Base-by-base conservation (phyloP, 2,329 filamentous ascomycete species). In the Fusarium sublunatum region DNA sequence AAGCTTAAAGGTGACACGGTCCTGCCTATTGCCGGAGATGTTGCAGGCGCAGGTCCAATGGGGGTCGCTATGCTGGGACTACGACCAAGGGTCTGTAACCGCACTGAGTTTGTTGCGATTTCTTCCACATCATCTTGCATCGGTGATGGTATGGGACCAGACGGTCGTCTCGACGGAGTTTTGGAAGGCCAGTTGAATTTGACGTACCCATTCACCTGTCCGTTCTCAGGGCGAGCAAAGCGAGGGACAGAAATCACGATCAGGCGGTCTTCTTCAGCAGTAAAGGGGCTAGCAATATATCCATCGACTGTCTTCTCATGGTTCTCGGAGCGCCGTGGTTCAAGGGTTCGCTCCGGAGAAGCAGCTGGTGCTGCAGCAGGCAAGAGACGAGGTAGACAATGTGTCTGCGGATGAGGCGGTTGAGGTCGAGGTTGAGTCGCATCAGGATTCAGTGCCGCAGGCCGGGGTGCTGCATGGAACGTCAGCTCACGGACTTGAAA, bases 201-300 rank as follows among this genome's bases (percentile, higher is more conserved):
- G 53, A 78, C 71, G 57, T 78, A 78, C 3, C 75, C 74, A 44
- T 78, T 77, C 29, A 78, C 74, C 39, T 69, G 69, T 13, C 76
- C 76, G 36, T 74, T 72, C 3, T 61, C 32, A 1, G 76, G 76
- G 6, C 75, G 71, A 36, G 39, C 10, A 49, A 73, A 77, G 2
- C 65, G 71, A 39, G 67, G 71, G 5, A 44, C 26, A 5, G 43
- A 28, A 2, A 57, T 61, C 19, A 64, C 52, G 19, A 71, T 67
- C 42, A 77, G 71, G 3, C 65, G 70, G 11, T 72, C 74, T 26
- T 73, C 42, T 19, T 64, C 70, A 25, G 75, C 73, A 28, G 62
- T 67, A 51, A 78, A 78, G 2, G 76, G 76, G 47, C 73, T 78
- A 26, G 62, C 42, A 19, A 73, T 54, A 26, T 40, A 12, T 15